These are phyloP conservation scores for Apiospora saccharicola DNA, from an alignment of 2,329 filamentous ascomycete genomes.

Conservation along the genomic window DNA sequence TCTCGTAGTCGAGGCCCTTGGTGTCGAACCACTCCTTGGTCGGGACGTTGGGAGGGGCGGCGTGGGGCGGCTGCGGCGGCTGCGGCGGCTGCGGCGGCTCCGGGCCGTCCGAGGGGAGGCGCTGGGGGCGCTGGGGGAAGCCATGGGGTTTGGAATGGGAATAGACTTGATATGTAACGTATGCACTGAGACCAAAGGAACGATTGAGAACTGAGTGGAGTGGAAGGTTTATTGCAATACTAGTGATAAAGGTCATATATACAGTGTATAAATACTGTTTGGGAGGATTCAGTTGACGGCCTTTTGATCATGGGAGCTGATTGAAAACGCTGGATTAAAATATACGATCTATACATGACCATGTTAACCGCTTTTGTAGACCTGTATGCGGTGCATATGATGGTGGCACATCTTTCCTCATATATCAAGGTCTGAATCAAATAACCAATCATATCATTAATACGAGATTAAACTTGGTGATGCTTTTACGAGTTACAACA, in stretches of 20 bases:
- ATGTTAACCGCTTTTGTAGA: background rate
- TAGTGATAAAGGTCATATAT: no score
- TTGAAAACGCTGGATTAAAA: background rate
- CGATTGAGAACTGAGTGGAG: background rate
- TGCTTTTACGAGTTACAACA: background rate
- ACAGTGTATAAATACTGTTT: no score
- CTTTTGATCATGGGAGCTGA: background rate
- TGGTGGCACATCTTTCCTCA: background rate
- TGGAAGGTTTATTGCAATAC: background rate
- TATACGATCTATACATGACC: background rate
- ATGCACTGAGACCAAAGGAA: background rate
- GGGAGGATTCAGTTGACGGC: no score
- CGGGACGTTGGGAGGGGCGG: slow-evolving; percentile 9
- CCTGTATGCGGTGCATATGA: background rate
- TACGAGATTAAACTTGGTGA: background rate
- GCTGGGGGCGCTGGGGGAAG: background rate
- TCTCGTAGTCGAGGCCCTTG: slow-evolving; percentile 16
- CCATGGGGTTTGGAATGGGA: background rate
- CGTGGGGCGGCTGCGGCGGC: background rate
- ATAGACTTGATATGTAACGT: background rate
- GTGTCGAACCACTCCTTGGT: background rate
- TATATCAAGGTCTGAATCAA: background rate
- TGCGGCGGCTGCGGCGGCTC: no score
- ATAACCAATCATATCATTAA: background rate
- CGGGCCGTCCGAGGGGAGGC: background rate